These are phyloP conservation scores for Xylariaceae sp. DNA, from an alignment of 2,329 filamentous ascomycete genomes.

Conservation along the genomic window DNA sequence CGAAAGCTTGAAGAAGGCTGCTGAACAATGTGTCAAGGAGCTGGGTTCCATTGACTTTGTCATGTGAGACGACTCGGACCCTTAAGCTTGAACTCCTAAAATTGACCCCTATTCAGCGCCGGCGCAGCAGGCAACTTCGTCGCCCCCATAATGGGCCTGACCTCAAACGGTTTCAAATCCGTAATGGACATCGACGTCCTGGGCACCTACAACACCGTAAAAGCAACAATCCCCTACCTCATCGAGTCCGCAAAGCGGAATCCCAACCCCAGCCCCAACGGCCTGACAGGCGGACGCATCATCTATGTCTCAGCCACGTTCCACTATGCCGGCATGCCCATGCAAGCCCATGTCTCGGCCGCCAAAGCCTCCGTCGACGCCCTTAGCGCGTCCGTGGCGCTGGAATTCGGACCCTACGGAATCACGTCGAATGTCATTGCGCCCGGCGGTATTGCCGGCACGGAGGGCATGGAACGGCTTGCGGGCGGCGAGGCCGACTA, in stretches of 20 bases:
- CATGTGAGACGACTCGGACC: no score
- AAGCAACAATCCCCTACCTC: slow-evolving; percentile 81
- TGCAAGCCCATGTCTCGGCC: slow-evolving; percentile 85
- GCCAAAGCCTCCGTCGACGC: slow-evolving; percentile 91
- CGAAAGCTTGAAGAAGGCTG: slow-evolving; percentile 65
- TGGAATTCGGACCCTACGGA: slow-evolving; percentile 86
- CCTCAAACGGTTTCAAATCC: slow-evolving; percentile 83
- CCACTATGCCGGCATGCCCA: slow-evolving; percentile 79
- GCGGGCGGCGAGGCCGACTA: slow-evolving; percentile 37
- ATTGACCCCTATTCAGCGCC: slow-evolving; percentile 58
- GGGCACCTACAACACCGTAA: slow-evolving; percentile 90
- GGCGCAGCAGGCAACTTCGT: slow-evolving; percentile 96
- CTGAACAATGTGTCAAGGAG: slow-evolving; percentile 73
- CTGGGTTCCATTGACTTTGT: slow-evolving; percentile 87
- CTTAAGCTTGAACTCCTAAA: no score
- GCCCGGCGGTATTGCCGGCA: slow-evolving; percentile 78
- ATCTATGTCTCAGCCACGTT: slow-evolving; percentile 87
- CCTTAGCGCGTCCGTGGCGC: slow-evolving; percentile 69
- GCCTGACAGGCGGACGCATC: slow-evolving; percentile 71
- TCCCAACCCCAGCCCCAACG: slow-evolving; percentile 54
- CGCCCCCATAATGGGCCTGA: slow-evolving; percentile 74
- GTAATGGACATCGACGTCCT: slow-evolving; percentile 96
- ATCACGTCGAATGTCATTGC: slow-evolving; percentile 84
- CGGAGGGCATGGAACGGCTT: slow-evolving; percentile 71
- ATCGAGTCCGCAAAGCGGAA: slow-evolving; percentile 65